Evolutionary conservation across 2,329 filamentous ascomycete species (phyloP), one percentile per base, ranked within the genome.

Genomic region (Fusarium sp.): DNA sequence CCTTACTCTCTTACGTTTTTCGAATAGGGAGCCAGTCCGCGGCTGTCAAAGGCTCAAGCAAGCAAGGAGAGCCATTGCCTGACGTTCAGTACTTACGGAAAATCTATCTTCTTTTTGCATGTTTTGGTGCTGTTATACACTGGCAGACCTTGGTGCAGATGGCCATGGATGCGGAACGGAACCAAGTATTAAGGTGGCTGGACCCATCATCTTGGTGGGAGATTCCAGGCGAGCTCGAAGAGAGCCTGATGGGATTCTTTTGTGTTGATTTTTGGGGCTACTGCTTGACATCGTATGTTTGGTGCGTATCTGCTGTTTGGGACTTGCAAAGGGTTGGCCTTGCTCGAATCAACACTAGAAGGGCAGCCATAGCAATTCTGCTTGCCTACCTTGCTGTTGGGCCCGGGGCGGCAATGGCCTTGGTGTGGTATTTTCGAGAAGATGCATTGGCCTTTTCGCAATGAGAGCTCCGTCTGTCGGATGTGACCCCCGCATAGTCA

Each of bases 361-460:
- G n/a, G n/a, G n/a, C 47, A 2, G 36, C 58, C 5, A 27, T 58
- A 5, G n/a, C 35, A 13, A 64, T 70, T 16, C 38, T 57, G 10
- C 13, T 65, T 13, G 47, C 62, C 1, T 29, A 50, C 29, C 16
- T 73, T 14, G 9, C 38, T 7, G 11, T 68, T 40, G 70, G 68
- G 1, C 68, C 70, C 8, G 70, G 70, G 9, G 68, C 70, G 3
- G 67, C 70, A 0, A 62, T 70, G 54, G 61, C 68, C 6, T 40
- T 54, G 2, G 68, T 73, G 29, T 73, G 70, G 70, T 66, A 68
- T 31, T 70, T 69, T 62, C 58, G 70, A 14, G 70, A 73, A 27
- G 38, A n/a, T 35, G 60, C 25, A 2, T 29, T 73, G 61, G 61
- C 57, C 0, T 60, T 38, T 27, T 25, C 18, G 2, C 3, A 6